Base-by-base conservation (phyloP, 1,284 basidiomycete genomes). In the Coniophora puteana region DNA sequence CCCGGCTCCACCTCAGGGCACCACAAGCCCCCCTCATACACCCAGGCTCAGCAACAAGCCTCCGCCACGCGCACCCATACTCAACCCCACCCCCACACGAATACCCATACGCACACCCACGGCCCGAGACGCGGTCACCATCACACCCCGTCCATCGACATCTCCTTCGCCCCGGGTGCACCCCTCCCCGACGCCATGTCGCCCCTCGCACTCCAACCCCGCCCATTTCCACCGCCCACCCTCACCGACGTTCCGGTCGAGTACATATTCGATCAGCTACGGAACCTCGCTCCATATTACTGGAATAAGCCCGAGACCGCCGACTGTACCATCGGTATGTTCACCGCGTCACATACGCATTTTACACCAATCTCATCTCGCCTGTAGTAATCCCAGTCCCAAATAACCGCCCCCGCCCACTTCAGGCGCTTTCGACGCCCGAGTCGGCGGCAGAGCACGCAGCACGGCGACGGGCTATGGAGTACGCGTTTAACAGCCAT, bases 301-400 rank as follows among this genome's bases (percentile, higher is more conserved):
- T 88, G 83, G 81, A 73, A 80, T 54, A 80, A 76, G 51, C 71
- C 75, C 47, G 79, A 85, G 51, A 83, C 80, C 1, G 72, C 86
- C 16, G 81, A 88, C 60, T 86, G 82, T 62, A 82, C 85, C 33
- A 71, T 88, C 48, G 71, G 86, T 85, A 52, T 43, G 80, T 24
- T 20, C 12, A 21, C 36, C 2, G 2, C 27, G 12, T 31, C 16
- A 13, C 13, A 21, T 8, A 29, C 10, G 11, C 30, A 41, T 12
- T 4, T 10, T 10, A 25, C 25, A 31, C 16, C 38, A 40, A 27
- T 20, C 39, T 34, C 2, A 37, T 17, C 3, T 21, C 17, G 2
- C 42, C 29, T 33, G 22, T 32, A 80, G 78, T 78, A 54, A 64
- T 80, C 43, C 77, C 77, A 20, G 59, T 76, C 35, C 72, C 70